These are phyloP conservation scores for Hortiboletus campestris DNA, from an alignment of 768 basidiomycete genomes.

Conservation along the genomic window DNA sequence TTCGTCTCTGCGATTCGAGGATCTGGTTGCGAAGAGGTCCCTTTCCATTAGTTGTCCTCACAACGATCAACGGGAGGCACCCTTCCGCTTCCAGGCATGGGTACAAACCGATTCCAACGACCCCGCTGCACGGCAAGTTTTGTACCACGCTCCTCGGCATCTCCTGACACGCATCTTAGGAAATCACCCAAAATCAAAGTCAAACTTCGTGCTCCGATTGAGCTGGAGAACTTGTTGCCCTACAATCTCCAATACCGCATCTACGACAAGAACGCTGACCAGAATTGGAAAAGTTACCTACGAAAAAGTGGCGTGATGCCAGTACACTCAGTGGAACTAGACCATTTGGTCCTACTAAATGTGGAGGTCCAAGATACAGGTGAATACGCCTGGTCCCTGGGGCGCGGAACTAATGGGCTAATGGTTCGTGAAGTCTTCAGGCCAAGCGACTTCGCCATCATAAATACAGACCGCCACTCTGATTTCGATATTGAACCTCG, in stretches of 20 bases:
- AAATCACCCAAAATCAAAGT: slow-evolving; percentile 84
- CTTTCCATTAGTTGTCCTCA: slow-evolving; percentile 87
- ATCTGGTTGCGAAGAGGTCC: slow-evolving; percentile 64
- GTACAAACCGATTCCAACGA: slow-evolving; percentile 72
- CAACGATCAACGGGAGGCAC: slow-evolving; percentile 73
- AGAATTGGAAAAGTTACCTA: slow-evolving; percentile 93
- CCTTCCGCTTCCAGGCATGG: slow-evolving; percentile 94
- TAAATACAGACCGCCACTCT: slow-evolving; percentile 89
- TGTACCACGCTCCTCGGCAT: not conserved
- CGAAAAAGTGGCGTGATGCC: slow-evolving; percentile 94
- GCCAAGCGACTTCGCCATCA: slow-evolving; percentile 95
- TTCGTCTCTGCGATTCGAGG: slow-evolving; percentile 83
- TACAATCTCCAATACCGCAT: slow-evolving; percentile 95
- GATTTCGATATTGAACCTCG: slow-evolving; percentile 81
- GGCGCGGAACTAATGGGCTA: slow-evolving; percentile 2
- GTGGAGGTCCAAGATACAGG: slow-evolving; percentile 90
- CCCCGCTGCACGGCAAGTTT: slow-evolving; percentile 49
- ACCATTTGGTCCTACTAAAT: slow-evolving; percentile 86
- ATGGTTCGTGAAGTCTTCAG: slow-evolving; percentile 62
- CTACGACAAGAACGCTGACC: slow-evolving; percentile 91
- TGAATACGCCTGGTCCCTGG: slow-evolving; percentile 28
- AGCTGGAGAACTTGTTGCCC: slow-evolving; percentile 92
- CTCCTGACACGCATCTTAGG: slow-evolving; percentile 38
- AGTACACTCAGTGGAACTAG: slow-evolving; percentile 90
- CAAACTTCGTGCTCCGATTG: slow-evolving; percentile 87